Conservation (phyloP, 257 asterid species). For the Rehmannia glutinosa region DNA sequence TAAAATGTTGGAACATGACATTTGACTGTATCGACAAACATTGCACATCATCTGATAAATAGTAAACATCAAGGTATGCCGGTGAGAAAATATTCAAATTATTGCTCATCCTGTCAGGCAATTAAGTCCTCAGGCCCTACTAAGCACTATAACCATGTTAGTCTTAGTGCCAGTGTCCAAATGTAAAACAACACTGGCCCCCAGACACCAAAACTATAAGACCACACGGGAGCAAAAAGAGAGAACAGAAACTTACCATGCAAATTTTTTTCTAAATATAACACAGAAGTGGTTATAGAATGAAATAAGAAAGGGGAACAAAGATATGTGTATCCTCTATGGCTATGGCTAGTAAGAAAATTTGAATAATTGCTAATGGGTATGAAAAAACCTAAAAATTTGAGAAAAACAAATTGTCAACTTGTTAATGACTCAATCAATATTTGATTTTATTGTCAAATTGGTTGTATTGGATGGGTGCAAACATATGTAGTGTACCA, state of each 20-base stretch:
- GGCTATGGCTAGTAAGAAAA: background rate
- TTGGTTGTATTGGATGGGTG: background rate
- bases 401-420: background rate
- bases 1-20: constrained; percentile 3
- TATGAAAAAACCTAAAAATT: background rate
- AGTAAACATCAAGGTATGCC: background rate
- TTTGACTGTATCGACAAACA: background rate
- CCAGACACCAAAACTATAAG: background rate
- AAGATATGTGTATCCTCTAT: background rate
- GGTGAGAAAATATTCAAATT: background rate
- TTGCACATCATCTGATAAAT: background rate
- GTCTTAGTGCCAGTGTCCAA: background rate
- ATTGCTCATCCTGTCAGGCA: background rate
- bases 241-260: background rate
- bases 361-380: background rate
- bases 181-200: background rate
- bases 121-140: background rate
- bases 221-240: background rate
- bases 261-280: background rate
- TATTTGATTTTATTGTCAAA: background rate
- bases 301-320: background rate
- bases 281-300: background rate
- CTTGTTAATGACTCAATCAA: background rate
- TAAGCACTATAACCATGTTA: background rate
- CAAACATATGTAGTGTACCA: no score